phyloP scores from a whole-genome alignment of 2,329 filamentous ascomycete genomes.

The Shiraia sp. region DNA sequence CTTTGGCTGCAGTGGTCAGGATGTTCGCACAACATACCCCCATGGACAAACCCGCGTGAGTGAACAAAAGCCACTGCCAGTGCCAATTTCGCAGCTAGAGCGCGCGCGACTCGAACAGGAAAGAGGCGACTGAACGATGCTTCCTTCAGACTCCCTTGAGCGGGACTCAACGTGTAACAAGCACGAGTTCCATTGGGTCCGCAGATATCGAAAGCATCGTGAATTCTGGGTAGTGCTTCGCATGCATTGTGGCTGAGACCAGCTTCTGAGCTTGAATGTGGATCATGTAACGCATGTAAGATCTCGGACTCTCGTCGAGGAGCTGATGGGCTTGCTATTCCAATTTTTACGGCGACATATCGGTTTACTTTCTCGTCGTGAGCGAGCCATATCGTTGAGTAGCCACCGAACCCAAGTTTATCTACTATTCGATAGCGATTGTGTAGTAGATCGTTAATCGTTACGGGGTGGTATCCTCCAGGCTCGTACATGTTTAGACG shows the following conservation, averaged over 20 bases:
- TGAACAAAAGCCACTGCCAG: conserved; percentile 10
- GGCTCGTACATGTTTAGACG: conserved; percentile 15
- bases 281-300: conserved; percentile 5
- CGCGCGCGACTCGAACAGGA: conserved; percentile 12
- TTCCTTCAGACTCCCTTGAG: conserved; percentile 13
- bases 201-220: conserved; percentile 8
- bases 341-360: conserved; percentile 14
- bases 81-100: conserved; percentile 9
- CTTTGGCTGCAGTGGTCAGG: background rate
- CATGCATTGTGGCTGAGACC: conserved; percentile 1
- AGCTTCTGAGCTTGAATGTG: conserved; percentile 6
- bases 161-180: conserved; percentile 10
- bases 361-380: conserved; percentile 11
- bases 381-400: conserved; percentile 26
- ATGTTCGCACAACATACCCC: conserved; percentile 4
- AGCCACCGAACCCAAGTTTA: conserved; percentile 24
- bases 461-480: conserved; percentile 20
- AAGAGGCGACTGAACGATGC: conserved; percentile 13
- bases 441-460: conserved; percentile 19
- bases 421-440: conserved; percentile 22
- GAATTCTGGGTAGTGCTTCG: conserved; percentile 4
- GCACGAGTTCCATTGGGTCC: conserved; percentile 13
- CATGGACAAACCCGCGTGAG: conserved; percentile 11
- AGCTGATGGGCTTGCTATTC: conserved; percentile 7
- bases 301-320: conserved; percentile 11